Conservation (phyloP, 805 yeast species). For the Ogataea thermomethanolica region DNA sequence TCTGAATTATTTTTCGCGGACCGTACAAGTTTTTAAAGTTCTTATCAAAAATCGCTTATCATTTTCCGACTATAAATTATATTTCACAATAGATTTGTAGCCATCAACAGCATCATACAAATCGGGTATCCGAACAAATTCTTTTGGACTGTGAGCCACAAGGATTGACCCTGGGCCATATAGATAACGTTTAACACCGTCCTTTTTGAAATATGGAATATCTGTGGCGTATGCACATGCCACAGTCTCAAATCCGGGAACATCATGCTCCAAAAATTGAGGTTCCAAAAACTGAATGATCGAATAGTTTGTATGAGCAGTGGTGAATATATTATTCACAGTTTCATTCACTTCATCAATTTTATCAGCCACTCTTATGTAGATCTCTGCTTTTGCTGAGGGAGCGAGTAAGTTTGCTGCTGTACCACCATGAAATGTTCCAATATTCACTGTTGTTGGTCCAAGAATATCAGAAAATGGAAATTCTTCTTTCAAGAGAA, state of each 20-base stretch:
- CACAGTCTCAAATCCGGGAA: slow-evolving; percentile 51
- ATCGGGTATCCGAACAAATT: slow-evolving; percentile 37
- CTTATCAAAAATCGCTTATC: slow-evolving; percentile 3
- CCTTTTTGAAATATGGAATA: slow-evolving; percentile 33
- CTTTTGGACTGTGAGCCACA: slow-evolving; percentile 43
- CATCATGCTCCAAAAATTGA: slow-evolving; percentile 46
- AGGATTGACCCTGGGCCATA: slow-evolving; percentile 60
- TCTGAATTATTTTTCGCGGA: no score
- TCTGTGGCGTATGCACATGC: slow-evolving; percentile 31
- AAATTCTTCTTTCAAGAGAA: slow-evolving; percentile 37
- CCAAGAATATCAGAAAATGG: slow-evolving; percentile 52
- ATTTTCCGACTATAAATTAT: slow-evolving; percentile 8
- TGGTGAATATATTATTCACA: slow-evolving; percentile 32
- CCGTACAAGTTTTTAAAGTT: no score
- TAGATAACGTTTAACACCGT: slow-evolving; percentile 38
- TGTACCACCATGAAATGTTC: slow-evolving; percentile 51
- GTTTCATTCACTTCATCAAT: slow-evolving; percentile 34
- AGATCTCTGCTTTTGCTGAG: slow-evolving; percentile 41
- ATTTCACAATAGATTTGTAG: slow-evolving; percentile 38
- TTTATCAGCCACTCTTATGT: slow-evolving; percentile 50
- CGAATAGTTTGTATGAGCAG: slow-evolving; percentile 14
- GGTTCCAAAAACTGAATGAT: slow-evolving; percentile 30
- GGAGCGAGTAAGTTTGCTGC: slow-evolving; percentile 62
- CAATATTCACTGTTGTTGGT: slow-evolving; percentile 54
- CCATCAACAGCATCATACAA: slow-evolving; percentile 47